Conservation (phyloP, 228 moss, liverwort and hornwort genomes). For the Sphagnum magellanicum region DNA sequence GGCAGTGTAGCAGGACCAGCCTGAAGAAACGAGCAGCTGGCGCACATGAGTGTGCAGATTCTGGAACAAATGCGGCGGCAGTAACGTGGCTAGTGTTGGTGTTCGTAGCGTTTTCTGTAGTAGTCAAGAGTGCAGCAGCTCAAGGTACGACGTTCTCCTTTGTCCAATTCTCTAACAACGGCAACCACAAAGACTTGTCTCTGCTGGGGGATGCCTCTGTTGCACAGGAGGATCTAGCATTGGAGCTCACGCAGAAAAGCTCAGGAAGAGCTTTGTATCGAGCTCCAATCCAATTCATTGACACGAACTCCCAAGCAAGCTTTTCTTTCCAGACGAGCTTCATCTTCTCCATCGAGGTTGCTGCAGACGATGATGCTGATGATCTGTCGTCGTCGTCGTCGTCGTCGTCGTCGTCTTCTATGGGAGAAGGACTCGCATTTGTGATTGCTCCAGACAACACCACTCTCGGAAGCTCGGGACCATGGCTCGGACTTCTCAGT, state of each 20-base stretch:
- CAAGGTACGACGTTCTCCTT: constrained; percentile 9
- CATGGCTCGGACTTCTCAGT: constrained; percentile 8
- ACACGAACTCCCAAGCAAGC: not conserved
- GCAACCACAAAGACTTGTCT: constrained; percentile 3
- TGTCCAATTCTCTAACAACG: constrained; percentile 10
- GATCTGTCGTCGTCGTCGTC: too few relatives aligned
- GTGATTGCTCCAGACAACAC: constrained; percentile 5
- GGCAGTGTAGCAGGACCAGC: too few relatives aligned
- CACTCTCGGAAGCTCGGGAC: constrained; percentile 6
- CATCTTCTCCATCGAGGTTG: constrained; percentile 15
- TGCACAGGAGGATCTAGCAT: constrained; percentile 8
- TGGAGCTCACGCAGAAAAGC: constrained; percentile 4
- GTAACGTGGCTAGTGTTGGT: not conserved
- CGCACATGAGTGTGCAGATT: too few relatives aligned
- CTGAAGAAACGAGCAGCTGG: too few relatives aligned
- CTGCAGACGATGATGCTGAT: not conserved
- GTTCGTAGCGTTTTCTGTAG: not conserved
- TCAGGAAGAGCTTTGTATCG: constrained; percentile 6
- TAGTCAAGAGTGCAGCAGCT: not conserved
- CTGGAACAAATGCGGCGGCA: too few relatives aligned
- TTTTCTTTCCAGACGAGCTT: constrained; percentile 8
- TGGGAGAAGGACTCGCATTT: constrained; percentile 10
- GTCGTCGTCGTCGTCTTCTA: not conserved
- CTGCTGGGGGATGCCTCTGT: constrained; percentile 15
- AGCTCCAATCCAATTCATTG: constrained; percentile 3